Conservation (phyloP, 2,329 filamentous ascomycete genomes). For the Trichophaea hybrida region DNA sequence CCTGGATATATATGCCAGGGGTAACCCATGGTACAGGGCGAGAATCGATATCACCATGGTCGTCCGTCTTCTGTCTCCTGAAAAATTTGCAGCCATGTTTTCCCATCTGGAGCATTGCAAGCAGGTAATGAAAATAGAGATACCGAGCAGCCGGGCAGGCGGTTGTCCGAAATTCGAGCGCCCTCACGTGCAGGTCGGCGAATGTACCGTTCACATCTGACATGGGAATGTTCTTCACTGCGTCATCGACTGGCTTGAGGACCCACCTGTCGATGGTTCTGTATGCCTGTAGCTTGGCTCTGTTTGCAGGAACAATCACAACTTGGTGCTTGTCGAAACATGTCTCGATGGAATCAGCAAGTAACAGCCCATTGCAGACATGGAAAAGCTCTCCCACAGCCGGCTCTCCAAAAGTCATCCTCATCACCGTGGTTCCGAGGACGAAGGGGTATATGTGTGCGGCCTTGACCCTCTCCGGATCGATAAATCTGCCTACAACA, state of each 20-base stretch:
- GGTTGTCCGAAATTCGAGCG: not conserved
- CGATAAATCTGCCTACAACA: not conserved
- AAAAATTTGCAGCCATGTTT: no score
- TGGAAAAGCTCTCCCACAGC: not conserved
- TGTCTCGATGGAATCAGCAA: not conserved
- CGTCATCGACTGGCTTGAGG: not conserved
- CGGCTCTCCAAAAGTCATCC: not conserved
- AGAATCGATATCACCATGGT: no score
- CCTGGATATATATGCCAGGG: no score
- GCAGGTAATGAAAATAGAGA: not conserved
- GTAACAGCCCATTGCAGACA: not conserved
- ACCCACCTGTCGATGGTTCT: not conserved
- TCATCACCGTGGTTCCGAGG: not conserved
- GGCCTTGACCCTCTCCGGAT: not conserved
- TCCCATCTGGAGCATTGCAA: not conserved
- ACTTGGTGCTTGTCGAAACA: not conserved
- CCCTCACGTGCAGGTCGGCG: not conserved
- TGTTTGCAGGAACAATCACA: not conserved
- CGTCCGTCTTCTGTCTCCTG: no score
- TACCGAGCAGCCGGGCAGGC: not conserved
- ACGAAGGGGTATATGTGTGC: no score
- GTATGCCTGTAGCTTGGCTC: not conserved
- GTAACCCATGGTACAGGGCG: no score
- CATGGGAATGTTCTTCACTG: no score
- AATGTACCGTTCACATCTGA: not conserved